phyloP scores from a whole-genome alignment of 345 rosid genomes.

The Aquilaria yunnanensis region DNA sequence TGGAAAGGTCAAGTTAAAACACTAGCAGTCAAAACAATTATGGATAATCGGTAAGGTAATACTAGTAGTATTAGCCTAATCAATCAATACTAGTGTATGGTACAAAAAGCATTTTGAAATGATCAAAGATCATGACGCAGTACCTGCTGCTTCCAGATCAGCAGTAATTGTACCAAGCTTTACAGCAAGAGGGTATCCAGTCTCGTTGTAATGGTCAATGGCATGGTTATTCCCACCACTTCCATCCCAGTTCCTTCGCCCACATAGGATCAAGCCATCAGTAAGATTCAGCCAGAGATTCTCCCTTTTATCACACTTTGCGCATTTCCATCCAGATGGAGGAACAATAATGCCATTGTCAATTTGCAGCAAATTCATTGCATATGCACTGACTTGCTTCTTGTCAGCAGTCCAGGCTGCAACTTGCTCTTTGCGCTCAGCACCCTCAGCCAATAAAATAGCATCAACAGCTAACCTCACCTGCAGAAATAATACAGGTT shows the following conservation, averaged over 20 bases:
- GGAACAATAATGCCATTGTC: slow-evolving; percentile 70
- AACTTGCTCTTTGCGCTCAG: slow-evolving; percentile 82
- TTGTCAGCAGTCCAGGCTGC: slow-evolving; percentile 93
- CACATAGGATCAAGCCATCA: slow-evolving; percentile 97
- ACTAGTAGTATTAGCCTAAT: no score
- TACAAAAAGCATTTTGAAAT: no score
- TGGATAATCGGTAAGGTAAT: no score
- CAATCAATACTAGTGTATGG: no score
- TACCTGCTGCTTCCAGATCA: slow-evolving; percentile 97
- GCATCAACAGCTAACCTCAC: slow-evolving; percentile 93
- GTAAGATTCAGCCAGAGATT: slow-evolving; percentile 97
- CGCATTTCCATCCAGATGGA: slow-evolving; percentile 91
- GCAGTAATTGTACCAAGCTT: slow-evolving; percentile 96
- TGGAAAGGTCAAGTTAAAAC: no score
- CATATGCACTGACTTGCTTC: slow-evolving; percentile 76
- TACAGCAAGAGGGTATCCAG: slow-evolving; percentile 89
- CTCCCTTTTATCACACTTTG: slow-evolving; percentile 83
- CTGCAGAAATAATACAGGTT: slow-evolving; percentile 26
- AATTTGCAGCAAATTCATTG: slow-evolving; percentile 68
- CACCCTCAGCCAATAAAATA: slow-evolving; percentile 72
- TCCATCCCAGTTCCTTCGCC: slow-evolving; percentile 96
- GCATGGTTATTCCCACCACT: slow-evolving; percentile 99
- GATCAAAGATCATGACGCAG: slow-evolving; percentile 16
- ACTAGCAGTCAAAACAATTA: no score
- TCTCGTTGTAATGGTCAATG: slow-evolving; percentile 77